Evolutionary conservation across 805 yeast genomes (phyloP).

Genomic region (Candida awuae): DNA sequence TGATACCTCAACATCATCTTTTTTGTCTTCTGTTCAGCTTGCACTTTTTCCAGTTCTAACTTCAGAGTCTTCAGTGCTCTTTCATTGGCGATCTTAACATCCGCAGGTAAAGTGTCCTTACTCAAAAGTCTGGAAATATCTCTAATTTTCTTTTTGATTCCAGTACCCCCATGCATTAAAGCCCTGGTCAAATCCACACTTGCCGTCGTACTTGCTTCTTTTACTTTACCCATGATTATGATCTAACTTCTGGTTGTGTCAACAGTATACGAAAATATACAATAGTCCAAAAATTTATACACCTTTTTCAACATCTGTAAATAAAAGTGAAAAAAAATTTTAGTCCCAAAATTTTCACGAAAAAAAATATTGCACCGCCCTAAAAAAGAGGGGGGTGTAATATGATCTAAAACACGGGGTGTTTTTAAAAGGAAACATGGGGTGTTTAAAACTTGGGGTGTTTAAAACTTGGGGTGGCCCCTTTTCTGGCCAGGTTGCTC

Average conservation of each 20-base stretch:
- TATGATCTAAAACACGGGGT: too few species aligned
- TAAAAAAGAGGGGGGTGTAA: too few species aligned
- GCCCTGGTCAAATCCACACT: conserved; percentile 26
- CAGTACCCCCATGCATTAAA: conserved; percentile 32
- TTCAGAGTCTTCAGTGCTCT: conserved; percentile 39
- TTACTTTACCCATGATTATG: conserved; percentile 8
- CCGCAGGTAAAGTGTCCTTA: conserved; percentile 50
- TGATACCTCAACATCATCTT: conserved; percentile 65
- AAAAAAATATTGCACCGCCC: too few species aligned
- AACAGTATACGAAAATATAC: neutral
- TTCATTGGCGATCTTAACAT: conserved; percentile 41
- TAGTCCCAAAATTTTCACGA: too few species aligned
- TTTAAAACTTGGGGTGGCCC: too few species aligned
- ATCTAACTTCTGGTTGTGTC: too few species aligned
- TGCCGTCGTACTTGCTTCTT: conserved; percentile 5
- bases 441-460: too few species aligned
- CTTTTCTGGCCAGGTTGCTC: too few species aligned
- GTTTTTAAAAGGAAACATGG: too few species aligned
- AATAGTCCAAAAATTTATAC: too few species aligned
- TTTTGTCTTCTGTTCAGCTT: conserved; percentile 33
- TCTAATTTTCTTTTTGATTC: conserved; percentile 77
- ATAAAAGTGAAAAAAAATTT: too few species aligned
- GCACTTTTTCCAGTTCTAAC: conserved; percentile 37
- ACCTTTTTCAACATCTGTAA: too few species aligned
- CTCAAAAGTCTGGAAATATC: conserved; percentile 66